Evolutionary conservation across 768 basidiomycete genomes (phyloP).

Genomic region (Russula sp.): DNA sequence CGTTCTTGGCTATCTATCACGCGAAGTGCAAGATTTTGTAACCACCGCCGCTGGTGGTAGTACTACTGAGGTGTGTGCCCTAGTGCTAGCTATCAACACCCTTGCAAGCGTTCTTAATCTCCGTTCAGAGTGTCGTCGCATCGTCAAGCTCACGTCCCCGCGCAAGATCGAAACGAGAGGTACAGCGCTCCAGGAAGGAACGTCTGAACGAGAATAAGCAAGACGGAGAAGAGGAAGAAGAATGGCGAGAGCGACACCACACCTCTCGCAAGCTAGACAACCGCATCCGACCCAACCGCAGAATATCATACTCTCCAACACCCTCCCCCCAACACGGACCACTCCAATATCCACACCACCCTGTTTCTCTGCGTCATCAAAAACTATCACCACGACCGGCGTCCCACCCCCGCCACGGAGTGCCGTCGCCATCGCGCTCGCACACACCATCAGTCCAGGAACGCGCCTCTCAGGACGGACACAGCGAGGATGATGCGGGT

Average conservation of each 20-base stretch:
- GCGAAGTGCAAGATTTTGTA: conserved; percentile 66
- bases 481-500: not conserved
- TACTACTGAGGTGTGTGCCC: conserved; percentile 12
- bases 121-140: not conserved
- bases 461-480: not conserved
- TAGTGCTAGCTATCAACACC: not conserved
- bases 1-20: conserved; percentile 61
- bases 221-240: not conserved
- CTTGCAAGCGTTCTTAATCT: not conserved
- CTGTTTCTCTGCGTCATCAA: not conserved
- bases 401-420: not conserved
- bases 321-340: not conserved
- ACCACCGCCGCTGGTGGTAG: conserved; percentile 50
- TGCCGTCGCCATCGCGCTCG: not conserved
- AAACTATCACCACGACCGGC: not conserved
- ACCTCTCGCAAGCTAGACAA: not conserved
- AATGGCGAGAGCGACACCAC: conserved; percentile 3
- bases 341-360: not conserved
- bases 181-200: not conserved
- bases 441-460: not conserved
- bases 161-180: not conserved
- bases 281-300: conserved; percentile 5
- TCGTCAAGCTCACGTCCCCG: conserved; percentile 4
- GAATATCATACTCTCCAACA: conserved; percentile 6
- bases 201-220: not conserved